phyloP scores from a whole-genome alignment of 2,329 filamentous ascomycete genomes.

The Cladorrhinum sp. region DNA sequence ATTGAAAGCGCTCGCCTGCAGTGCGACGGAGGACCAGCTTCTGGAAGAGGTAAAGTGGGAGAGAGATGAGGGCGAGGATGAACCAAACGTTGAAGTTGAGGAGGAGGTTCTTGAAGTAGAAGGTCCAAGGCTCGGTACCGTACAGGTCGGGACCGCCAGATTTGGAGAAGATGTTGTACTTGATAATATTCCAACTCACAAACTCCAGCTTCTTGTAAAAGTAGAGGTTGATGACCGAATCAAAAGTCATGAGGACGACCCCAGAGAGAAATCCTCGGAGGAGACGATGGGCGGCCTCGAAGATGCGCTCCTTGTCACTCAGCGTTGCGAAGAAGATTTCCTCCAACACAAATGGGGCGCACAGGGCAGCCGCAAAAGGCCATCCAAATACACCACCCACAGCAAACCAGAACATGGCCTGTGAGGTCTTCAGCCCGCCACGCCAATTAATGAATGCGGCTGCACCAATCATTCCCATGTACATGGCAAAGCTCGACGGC shows the following conservation, averaged over 20 bases:
- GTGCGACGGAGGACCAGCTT: slow-evolving; percentile 61
- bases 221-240: slow-evolving; percentile 71
- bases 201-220: slow-evolving; percentile 79
- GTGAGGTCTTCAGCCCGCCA: slow-evolving; percentile 72
- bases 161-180: slow-evolving; percentile 89
- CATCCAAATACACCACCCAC: slow-evolving; percentile 83
- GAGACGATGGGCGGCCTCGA: slow-evolving; percentile 59
- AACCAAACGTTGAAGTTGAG: slow-evolving; percentile 98
- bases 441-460: slow-evolving; percentile 89
- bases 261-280: slow-evolving; percentile 66
- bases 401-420: slow-evolving; percentile 88
- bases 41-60: slow-evolving; percentile 74
- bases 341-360: slow-evolving; percentile 76
- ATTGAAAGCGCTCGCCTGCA: slow-evolving; percentile 57
- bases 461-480: slow-evolving; percentile 79
- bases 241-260: slow-evolving; percentile 62
- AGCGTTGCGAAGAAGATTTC: slow-evolving; percentile 61
- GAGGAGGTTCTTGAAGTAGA: slow-evolving; percentile 86
- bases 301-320: slow-evolving; percentile 56
- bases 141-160: slow-evolving; percentile 86
- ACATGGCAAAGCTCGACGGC: slow-evolving; percentile 97
- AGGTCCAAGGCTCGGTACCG: slow-evolving; percentile 94
- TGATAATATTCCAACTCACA: slow-evolving; percentile 88
- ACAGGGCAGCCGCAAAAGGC: slow-evolving; percentile 86
- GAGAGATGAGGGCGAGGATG: slow-evolving; percentile 67